These are phyloP conservation scores for Bondarzewia mesenterica DNA, from an alignment of 1,284 basidiomycete genomes.

Conservation along the genomic window DNA sequence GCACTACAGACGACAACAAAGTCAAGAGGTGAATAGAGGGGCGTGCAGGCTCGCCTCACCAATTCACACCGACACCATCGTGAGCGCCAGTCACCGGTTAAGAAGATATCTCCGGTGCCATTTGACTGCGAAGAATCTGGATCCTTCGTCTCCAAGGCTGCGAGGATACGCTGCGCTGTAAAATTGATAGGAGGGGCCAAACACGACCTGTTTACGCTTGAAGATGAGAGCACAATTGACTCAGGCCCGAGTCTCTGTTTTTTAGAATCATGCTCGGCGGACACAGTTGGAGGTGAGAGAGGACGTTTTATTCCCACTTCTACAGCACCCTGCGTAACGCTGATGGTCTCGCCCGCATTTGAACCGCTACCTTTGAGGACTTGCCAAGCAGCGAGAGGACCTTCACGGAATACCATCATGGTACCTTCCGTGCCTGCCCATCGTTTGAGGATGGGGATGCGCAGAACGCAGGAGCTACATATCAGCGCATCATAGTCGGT, in stretches of 20 bases:
- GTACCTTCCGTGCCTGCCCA: conserved; percentile 59
- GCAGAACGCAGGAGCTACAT: conserved; percentile 54
- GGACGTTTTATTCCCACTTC: conserved; percentile 36
- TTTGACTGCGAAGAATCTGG: conserved; percentile 5
- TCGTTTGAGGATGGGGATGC: conserved; percentile 41
- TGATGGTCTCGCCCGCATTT: conserved; percentile 13
- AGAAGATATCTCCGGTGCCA: conserved; percentile 63
- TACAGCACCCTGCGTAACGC: conserved; percentile 9
- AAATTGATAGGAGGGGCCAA: conserved; percentile 41
- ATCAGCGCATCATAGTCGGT: conserved; percentile 65
- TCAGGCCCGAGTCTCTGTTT: conserved; percentile 25
- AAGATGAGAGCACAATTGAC: neutral
- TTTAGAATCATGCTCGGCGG: conserved; percentile 33
- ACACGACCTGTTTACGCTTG: conserved; percentile 25
- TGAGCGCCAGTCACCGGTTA: conserved; percentile 60
- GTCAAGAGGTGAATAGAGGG: neutral
- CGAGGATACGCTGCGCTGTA: conserved; percentile 33
- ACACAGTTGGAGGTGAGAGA: conserved; percentile 29
- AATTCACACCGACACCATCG: conserved; percentile 65
- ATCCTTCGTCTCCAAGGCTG: conserved; percentile 1
- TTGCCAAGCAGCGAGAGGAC: conserved; percentile 38
- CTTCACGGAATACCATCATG: conserved; percentile 53
- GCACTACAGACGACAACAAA: conserved; percentile 35
- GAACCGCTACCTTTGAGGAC: conserved; percentile 26
- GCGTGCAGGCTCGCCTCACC: conserved; percentile 30